Evolutionary conservation across 1,139 yeast species (phyloP).

Genomic region (Casaregolazyma lundiana): DNA sequence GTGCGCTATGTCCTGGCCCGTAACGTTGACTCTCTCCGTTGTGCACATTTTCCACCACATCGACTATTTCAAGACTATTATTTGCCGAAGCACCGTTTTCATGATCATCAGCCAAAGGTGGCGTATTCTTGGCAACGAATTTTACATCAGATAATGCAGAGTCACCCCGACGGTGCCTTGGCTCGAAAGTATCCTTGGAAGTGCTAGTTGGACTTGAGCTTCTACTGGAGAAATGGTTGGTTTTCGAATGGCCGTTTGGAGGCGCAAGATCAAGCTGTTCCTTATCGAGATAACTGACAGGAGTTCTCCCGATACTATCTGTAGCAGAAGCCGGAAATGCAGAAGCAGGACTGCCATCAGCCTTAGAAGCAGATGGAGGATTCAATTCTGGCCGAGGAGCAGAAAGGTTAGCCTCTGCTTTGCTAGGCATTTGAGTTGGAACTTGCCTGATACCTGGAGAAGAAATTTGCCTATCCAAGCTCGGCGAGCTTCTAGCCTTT

Average conservation of each 20-base stretch:
- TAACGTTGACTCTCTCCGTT: neutral
- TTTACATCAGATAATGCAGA: slow-evolving; percentile 12
- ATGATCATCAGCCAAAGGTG: slow-evolving; percentile 6
- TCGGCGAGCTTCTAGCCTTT: neutral
- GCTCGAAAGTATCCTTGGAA: neutral
- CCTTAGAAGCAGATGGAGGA: neutral
- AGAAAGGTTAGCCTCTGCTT: neutral
- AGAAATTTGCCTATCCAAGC: neutral
- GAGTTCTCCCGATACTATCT: slow-evolving; percentile 7
- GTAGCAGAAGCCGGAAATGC: neutral
- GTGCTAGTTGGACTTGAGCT: neutral
- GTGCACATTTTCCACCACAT: neutral
- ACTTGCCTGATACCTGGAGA: neutral
- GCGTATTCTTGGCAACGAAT: slow-evolving; percentile 4
- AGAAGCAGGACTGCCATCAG: neutral
- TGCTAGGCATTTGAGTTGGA: neutral
- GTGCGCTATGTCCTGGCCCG: slow-evolving; percentile 5
- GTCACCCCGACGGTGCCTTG: neutral
- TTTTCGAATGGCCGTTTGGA: neutral
- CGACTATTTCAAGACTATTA: neutral
- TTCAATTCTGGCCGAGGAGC: neutral
- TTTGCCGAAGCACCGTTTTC: neutral
- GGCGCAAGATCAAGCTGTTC: neutral
- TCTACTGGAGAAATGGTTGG: neutral
- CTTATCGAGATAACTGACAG: slow-evolving; percentile 5